A percentile compares a stretch with the other conserved stretches of the same genome.
These are phyloP conservation scores for Coprinopsis strossmayeri DNA, from an alignment of 768 basidiomycete species.

Conservation along the genomic window DNA sequence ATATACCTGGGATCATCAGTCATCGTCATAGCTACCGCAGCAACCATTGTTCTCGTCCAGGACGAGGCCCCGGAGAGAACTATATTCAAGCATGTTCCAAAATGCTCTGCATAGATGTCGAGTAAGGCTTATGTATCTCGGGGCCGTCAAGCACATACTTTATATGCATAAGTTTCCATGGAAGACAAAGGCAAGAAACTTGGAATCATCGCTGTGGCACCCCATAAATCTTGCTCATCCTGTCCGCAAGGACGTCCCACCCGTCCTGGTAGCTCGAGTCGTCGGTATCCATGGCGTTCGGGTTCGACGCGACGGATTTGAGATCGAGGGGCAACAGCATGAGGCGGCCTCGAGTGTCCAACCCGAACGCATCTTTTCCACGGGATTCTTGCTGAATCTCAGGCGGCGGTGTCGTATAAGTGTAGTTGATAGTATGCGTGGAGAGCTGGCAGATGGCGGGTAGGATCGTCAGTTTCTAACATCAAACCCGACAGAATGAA, in stretches of 20 bases:
- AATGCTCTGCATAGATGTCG: no score
- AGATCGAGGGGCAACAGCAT: slow-evolving; percentile 46
- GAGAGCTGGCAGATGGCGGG: slow-evolving; percentile 36
- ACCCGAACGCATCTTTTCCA: slow-evolving; percentile 61
- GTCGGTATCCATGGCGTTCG: slow-evolving; percentile 6
- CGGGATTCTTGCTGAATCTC: slow-evolving; percentile 35
- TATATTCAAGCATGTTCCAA: no score
- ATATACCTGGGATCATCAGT: no score
- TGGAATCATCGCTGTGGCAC: no score
- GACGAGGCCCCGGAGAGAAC: no score
- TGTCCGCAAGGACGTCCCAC: slow-evolving; percentile 8
- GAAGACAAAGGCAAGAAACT: no score
- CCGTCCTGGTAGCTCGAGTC: slow-evolving; percentile 4
- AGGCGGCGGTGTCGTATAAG: slow-evolving; percentile 45
- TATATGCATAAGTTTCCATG: no score
- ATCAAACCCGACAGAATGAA: not conserved
- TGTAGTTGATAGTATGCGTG: slow-evolving; percentile 40
- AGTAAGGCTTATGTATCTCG: no score
- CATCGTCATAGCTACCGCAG: no score
- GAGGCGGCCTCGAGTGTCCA: slow-evolving; percentile 63
- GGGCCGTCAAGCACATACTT: no score
- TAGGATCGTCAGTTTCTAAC: not conserved
- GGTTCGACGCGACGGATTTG: not conserved
- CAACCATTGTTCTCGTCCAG: no score
- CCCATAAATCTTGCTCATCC: slow-evolving; percentile 5